Conservation (phyloP, 345 rosid species). For the Salix caprea region DNA sequence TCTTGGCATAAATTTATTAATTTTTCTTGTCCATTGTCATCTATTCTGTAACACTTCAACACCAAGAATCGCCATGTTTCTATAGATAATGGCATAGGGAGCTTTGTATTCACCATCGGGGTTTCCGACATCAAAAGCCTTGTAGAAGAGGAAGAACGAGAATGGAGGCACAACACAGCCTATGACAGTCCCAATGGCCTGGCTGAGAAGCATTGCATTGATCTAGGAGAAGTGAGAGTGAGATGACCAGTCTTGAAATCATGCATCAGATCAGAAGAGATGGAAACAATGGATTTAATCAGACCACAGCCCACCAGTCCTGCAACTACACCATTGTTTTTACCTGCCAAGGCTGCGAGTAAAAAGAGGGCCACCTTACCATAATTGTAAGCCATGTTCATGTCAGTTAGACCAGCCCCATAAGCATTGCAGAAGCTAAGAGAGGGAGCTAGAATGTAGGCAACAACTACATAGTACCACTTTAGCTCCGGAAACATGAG, state of each 20-base stretch:
- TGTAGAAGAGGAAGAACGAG: too few relatives aligned
- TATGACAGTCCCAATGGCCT: constrained; percentile 20
- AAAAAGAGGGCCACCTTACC: constrained; percentile 87
- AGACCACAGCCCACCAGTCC: constrained; percentile 91
- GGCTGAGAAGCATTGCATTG: constrained; percentile 67
- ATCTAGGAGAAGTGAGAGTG: constrained; percentile 77
- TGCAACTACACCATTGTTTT: constrained; percentile 65
- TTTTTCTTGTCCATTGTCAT: too few relatives aligned
- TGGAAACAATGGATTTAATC: constrained; percentile 76
- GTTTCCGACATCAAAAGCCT: too few relatives aligned
- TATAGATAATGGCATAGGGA: too few relatives aligned
- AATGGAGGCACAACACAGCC: too few relatives aligned
- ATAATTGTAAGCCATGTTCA: constrained; percentile 43
- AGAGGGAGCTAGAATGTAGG: not conserved
- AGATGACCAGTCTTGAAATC: constrained; percentile 89
- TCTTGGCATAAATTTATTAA: too few relatives aligned
- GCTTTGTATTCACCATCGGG: constrained; percentile 26
- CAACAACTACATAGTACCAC: too few relatives aligned
- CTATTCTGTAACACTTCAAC: too few relatives aligned
- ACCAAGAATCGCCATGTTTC: too few relatives aligned
- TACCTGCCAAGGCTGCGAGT: constrained; percentile 69
- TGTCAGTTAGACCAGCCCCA: too few relatives aligned
- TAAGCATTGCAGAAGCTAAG: constrained; percentile 73
- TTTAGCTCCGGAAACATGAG: constrained; percentile 40
- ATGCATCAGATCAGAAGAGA: constrained; percentile 91